Evolutionary conservation across 2,329 filamentous ascomycete species (phyloP).

Genomic region (Diaporthe citriasiana): DNA sequence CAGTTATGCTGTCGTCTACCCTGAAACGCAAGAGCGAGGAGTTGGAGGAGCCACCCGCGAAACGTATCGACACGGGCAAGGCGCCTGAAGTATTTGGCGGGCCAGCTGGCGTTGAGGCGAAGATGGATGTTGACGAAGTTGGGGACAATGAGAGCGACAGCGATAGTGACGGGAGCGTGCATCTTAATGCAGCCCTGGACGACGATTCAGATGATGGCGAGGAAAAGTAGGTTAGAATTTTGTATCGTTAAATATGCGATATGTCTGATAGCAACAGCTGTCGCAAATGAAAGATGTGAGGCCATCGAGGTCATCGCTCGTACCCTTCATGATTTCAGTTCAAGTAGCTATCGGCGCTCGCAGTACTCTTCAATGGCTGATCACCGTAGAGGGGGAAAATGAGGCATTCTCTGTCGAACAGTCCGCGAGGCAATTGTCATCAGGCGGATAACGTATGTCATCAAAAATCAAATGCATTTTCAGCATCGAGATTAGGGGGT

Average conservation of each 20-base stretch:
- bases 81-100: conserved; percentile 38
- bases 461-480: background rate
- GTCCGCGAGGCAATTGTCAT: background rate
- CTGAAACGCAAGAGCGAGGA: conserved; percentile 62
- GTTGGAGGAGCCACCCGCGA: conserved; percentile 51
- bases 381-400: background rate
- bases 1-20: conserved; percentile 44
- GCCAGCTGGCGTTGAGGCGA: background rate
- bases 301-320: background rate
- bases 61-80: conserved; percentile 44
- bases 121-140: conserved; percentile 41
- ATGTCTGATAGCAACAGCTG: background rate
- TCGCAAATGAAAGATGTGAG: background rate
- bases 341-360: too few relatives aligned
- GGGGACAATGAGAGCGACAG: conserved; percentile 59
- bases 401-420: background rate
- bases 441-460: background rate
- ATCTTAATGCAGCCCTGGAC: conserved; percentile 72
- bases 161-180: conserved; percentile 66
- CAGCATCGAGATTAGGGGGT: conserved; percentile 23
- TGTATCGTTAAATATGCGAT: background rate
- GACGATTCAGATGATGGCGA: conserved; percentile 62
- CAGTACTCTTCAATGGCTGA: background rate
- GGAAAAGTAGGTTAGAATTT: conserved; percentile 45
- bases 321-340: too few relatives aligned